Percentiles rank a stretch among this genome's conserved stretches.
Conservation (phyloP, 495 filamentous ascomycete genomes). For the Amorphotheca resinae region DNA sequence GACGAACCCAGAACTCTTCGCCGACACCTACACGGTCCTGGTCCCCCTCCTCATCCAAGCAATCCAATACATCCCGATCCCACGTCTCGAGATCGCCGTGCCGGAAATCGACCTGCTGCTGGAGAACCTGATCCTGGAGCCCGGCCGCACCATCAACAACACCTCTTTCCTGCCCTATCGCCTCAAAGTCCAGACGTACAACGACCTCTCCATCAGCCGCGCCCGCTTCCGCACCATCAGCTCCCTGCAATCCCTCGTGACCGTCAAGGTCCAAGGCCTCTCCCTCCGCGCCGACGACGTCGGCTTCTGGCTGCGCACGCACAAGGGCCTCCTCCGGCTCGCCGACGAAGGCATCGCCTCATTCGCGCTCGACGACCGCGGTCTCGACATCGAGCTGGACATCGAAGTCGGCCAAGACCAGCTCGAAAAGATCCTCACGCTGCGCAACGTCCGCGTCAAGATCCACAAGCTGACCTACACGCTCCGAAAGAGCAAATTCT, state of each 20-base stretch:
- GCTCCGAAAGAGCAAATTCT: constrained; percentile 61
- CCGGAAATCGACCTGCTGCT: constrained; percentile 76
- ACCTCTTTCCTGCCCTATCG: constrained; percentile 83
- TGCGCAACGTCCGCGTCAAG: constrained; percentile 59
- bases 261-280: constrained; percentile 64
- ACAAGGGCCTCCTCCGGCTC: constrained; percentile 53
- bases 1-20: constrained; percentile 56
- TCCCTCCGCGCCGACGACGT: constrained; percentile 74
- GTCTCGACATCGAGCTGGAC: constrained; percentile 75
- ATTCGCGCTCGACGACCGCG: constrained; percentile 71
- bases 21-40: constrained; percentile 64
- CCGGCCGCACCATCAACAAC: constrained; percentile 70
- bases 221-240: constrained; percentile 56
- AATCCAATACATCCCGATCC: constrained; percentile 79
- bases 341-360: constrained; percentile 74
- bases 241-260: constrained; percentile 53
- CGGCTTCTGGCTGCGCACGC: constrained; percentile 60
- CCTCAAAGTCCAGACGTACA: constrained; percentile 68
- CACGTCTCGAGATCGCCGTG: constrained; percentile 69
- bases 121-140: constrained; percentile 85
- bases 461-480: constrained; percentile 81
- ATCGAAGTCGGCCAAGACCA: constrained; percentile 63
- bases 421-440: constrained; percentile 68
- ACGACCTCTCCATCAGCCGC: constrained; percentile 76
- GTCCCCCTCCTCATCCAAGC: constrained; percentile 62